Conservation (phyloP, 2,329 filamentous ascomycete species). For the Fusarium devonianum region DNA sequence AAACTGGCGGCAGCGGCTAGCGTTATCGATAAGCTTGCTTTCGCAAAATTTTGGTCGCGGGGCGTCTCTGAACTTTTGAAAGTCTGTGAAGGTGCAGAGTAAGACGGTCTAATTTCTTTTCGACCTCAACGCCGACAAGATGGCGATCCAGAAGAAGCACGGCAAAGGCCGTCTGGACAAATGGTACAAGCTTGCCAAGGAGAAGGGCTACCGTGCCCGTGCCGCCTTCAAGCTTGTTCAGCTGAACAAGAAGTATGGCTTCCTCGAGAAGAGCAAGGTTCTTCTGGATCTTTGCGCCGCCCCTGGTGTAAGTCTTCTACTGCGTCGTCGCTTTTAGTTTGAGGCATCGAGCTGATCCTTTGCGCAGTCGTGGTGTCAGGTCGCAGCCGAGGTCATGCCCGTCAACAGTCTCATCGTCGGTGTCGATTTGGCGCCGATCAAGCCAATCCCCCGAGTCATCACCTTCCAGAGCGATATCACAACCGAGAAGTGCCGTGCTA, state of each 20-base stretch:
- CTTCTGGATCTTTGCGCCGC: conserved; percentile 97
- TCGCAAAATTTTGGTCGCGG: conserved; percentile 48
- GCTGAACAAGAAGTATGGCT: conserved; percentile 98
- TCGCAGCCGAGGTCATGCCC: conserved; percentile 95
- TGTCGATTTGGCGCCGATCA: conserved; percentile 94
- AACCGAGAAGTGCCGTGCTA: conserved; percentile 92
- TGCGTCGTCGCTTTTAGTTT: not conserved
- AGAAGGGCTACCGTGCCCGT: conserved; percentile 95
- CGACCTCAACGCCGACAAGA: conserved; percentile 48
- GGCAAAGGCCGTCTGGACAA: conserved; percentile 98
- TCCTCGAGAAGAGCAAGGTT: conserved; percentile 95
- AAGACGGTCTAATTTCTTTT: not conserved
- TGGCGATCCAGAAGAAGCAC: conserved; percentile 99
- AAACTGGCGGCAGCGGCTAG: not conserved
- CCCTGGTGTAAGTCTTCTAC: conserved; percentile 78
- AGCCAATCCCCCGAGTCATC: conserved; percentile 91
- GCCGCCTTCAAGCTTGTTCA: conserved; percentile 98
- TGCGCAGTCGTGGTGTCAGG: conserved; percentile 89
- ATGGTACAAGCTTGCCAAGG: conserved; percentile 98
- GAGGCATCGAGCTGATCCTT: conserved; percentile 38
- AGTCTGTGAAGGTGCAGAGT: conserved; percentile 19
- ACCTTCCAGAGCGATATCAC: conserved; percentile 98
- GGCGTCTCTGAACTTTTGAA: conserved; percentile 17
- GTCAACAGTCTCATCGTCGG: conserved; percentile 88
- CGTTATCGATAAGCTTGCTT: conserved; percentile 8